Evolutionary conservation across 805 yeast species (phyloP).

Genomic region (Suhomyces canberraensis): DNA sequence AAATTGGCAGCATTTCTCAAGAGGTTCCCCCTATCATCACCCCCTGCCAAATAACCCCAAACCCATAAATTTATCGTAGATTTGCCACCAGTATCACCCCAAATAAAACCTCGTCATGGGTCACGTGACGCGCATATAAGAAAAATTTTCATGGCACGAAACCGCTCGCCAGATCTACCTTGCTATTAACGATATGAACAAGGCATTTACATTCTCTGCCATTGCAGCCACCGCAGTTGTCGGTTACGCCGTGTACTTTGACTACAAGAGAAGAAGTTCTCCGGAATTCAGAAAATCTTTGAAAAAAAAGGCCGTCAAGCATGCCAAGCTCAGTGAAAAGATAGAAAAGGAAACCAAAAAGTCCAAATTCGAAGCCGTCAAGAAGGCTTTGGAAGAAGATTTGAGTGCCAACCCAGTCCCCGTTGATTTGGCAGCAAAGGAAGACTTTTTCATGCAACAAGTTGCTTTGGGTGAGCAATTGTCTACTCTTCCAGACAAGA

Average conservation of each 20-base stretch:
- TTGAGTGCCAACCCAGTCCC: slow-evolving; percentile 75
- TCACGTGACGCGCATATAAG: background rate
- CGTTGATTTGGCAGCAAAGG: slow-evolving; percentile 61
- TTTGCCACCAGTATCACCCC: no score
- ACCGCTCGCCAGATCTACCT: background rate
- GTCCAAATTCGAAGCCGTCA: slow-evolving; percentile 57
- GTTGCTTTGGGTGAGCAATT: slow-evolving; percentile 84
- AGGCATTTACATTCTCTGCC: slow-evolving; percentile 32
- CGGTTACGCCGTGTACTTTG: slow-evolving; percentile 86
- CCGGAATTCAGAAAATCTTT: slow-evolving; percentile 77
- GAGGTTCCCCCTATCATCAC: no score
- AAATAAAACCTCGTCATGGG: no score
- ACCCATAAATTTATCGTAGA: no score
- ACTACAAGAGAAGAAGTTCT: slow-evolving; percentile 82
- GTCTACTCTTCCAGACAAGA: slow-evolving; percentile 61
- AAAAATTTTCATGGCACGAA: slow-evolving; percentile 5
- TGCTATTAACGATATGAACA: slow-evolving; percentile 25
- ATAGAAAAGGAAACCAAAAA: slow-evolving; percentile 55
- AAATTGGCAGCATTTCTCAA: no score
- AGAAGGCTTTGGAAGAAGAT: slow-evolving; percentile 59
- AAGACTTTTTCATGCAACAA: slow-evolving; percentile 75
- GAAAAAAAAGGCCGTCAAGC: slow-evolving; percentile 59
- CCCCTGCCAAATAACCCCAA: no score
- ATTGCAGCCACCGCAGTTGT: slow-evolving; percentile 53
- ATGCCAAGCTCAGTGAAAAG: slow-evolving; percentile 54